A percentile compares a stretch with the other conserved stretches of the same genome.
Evolutionary conservation across 2,329 filamentous ascomycete species (phyloP).

Genomic region (Fusarium sp.): DNA sequence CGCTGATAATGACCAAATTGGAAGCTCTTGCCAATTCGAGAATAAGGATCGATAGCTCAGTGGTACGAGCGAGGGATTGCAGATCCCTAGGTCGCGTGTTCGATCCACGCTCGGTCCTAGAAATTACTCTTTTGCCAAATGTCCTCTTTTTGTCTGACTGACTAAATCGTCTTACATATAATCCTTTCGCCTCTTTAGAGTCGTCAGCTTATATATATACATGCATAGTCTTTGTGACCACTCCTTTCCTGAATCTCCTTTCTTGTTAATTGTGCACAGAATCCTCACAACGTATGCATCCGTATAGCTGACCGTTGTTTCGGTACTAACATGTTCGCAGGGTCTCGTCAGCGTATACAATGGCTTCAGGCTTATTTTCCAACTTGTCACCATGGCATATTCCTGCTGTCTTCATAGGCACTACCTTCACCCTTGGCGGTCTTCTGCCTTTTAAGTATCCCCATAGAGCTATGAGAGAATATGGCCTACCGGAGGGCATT

Average conservation of each 20-base stretch:
- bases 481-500: slow-evolving; percentile 49
- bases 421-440: slow-evolving; percentile 48
- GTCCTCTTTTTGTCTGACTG: background rate
- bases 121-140: slow-evolving; percentile 2
- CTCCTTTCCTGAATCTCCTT: background rate
- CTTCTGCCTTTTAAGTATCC: slow-evolving; percentile 50
- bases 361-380: slow-evolving; percentile 28
- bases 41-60: slow-evolving; percentile 42
- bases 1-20: accelerated
- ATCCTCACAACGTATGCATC: background rate
- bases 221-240: background rate
- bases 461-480: slow-evolving; percentile 48
- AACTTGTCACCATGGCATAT: slow-evolving; percentile 42
- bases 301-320: background rate
- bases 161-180: background rate
- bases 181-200: background rate
- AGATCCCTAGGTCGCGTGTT: slow-evolving; percentile 44
- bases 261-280: background rate
- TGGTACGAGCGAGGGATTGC: slow-evolving; percentile 43
- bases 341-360: background rate
- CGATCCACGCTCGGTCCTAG: slow-evolving; percentile 42
- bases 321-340: background rate
- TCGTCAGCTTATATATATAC: background rate
- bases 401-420: slow-evolving; percentile 46
- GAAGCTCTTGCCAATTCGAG: accelerated